phyloP scores from a whole-genome alignment of 1,284 basidiomycete genomes.

The Tilletiopsis washingtonensis region DNA sequence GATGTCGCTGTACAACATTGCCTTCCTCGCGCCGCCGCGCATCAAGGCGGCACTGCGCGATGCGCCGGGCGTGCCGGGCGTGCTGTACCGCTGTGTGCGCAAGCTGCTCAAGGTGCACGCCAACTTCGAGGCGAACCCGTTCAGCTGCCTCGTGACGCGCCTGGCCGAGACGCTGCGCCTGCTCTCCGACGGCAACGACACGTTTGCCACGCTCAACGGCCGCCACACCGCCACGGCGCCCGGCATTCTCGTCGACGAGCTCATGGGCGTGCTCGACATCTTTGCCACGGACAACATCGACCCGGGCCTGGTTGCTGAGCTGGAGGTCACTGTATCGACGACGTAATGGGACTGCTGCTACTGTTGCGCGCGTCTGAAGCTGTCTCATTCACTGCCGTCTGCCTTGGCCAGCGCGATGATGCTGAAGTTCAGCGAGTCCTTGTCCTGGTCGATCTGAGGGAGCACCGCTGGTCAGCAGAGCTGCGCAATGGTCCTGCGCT shows the following conservation, averaged over 20 bases:
- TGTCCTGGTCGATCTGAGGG: not conserved
- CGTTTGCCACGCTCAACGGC: conserved; percentile 54
- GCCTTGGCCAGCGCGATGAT: not conserved
- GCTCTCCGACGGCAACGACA: conserved; percentile 68
- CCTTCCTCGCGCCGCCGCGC: conserved; percentile 68
- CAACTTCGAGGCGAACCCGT: conserved; percentile 56
- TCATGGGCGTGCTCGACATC: conserved; percentile 4
- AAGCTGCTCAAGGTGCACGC: conserved; percentile 48
- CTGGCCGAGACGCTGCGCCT: conserved; percentile 75
- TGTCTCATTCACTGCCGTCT: too few species aligned
- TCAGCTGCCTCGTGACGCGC: conserved; percentile 62
- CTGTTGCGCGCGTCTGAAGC: too few species aligned
- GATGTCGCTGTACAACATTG: conserved; percentile 74
- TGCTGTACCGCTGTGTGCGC: conserved; percentile 50
- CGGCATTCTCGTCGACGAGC: conserved; percentile 1
- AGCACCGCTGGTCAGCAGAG: not conserved
- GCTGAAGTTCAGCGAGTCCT: not conserved
- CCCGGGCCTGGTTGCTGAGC: conserved; percentile 6
- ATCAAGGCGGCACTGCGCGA: conserved; percentile 63
- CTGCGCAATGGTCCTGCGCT: not conserved
- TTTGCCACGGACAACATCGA: conserved; percentile 1
- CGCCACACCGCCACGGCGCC: not conserved
- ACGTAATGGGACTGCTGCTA: too few species aligned
- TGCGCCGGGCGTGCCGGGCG: conserved; percentile 47
- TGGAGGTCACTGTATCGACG: too few species aligned